These are phyloP conservation scores for Dendrobium catenatum DNA, from an alignment of 106 monocot species.

Conservation along the genomic window DNA sequence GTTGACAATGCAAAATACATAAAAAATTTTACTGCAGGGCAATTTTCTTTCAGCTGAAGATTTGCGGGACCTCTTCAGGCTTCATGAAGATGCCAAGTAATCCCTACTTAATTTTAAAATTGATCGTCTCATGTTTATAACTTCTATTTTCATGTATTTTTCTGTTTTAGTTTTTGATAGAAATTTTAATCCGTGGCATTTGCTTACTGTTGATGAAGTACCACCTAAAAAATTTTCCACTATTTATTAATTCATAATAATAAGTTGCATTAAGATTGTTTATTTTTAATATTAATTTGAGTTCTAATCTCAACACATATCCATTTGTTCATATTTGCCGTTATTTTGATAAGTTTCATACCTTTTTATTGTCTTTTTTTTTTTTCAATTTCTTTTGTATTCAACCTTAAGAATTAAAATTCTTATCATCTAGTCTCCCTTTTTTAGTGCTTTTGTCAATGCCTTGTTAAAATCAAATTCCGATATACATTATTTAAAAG, in stretches of 20 bases:
- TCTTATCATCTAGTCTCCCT: too few relatives aligned
- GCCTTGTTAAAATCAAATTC: too few relatives aligned
- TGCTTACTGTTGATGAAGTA: neutral
- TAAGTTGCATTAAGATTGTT: too few relatives aligned
- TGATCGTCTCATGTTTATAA: neutral
- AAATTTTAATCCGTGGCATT: neutral
- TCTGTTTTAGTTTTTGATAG: neutral
- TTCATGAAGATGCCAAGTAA: conserved; percentile 72
- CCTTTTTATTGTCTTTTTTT: too few relatives aligned
- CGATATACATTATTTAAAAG: too few relatives aligned
- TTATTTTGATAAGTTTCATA: too few relatives aligned
- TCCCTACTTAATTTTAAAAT: neutral
- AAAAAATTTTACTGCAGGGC: conserved; percentile 38
- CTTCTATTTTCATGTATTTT: neutral
- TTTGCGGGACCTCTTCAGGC: conserved; percentile 86
- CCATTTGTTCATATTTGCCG: too few relatives aligned
- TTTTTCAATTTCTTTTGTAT: too few relatives aligned
- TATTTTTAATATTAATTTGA: too few relatives aligned
- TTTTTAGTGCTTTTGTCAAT: too few relatives aligned
- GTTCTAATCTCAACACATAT: too few relatives aligned
- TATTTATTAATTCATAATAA: neutral
- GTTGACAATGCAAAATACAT: neutral
- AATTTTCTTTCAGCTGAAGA: conserved; percentile 80
- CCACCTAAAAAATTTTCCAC: neutral
- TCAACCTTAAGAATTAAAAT: too few relatives aligned